Evolutionary conservation across 2,329 filamentous ascomycete species (phyloP), one percentile per base, ranked within the genome.

Genomic region (Aspergillus sp.): DNA sequence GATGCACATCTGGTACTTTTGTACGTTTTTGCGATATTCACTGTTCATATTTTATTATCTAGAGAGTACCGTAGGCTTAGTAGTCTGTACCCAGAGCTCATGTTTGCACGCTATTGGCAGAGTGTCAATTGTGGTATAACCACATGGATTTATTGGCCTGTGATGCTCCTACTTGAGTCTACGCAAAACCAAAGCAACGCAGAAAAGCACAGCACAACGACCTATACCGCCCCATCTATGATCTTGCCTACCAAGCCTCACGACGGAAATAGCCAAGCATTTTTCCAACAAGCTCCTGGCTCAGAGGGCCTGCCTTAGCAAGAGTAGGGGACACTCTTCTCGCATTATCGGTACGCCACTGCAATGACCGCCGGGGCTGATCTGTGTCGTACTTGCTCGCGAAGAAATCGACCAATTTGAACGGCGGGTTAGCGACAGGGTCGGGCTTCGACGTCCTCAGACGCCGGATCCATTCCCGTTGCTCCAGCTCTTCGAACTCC

Each of bases 341-440:
- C 29, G 61, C 58, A 48, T 50, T 50, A n/a, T 56, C 54, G 1
- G 61, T 65, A n/a, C 47, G 49, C 57, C 59, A 66, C 5, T 46
- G 25, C 17, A 60, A 31, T 1, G 32, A 42, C 31, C 53, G 49
- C 17, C 54, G 42, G 2, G 53, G 55, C 32, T 38, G 9, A 16
- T 54, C 55, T 9, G 51, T 54, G 45, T 78, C 76, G 55, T 83
- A 83, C 59, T 82, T 82, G 2, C 68, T 67, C 3, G 71, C 65
- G 53, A 81, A 83, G 67, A 81, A 84, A 40, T 81, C 78, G 1
- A 81, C 54, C 1, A 83, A 68, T 62, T 82, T 82, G 56, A 81
- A 72, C 0, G 78, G 73, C 10, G 81, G 80, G 56, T 83, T 83
- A 14, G 57, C 64, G 4, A 69, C 55, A 0, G 78, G 76, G 60